Evolutionary conservation across 2,329 filamentous ascomycete species (phyloP), one percentile per base, ranked within the genome.

Genomic region (Metarhizium robertsii): DNA sequence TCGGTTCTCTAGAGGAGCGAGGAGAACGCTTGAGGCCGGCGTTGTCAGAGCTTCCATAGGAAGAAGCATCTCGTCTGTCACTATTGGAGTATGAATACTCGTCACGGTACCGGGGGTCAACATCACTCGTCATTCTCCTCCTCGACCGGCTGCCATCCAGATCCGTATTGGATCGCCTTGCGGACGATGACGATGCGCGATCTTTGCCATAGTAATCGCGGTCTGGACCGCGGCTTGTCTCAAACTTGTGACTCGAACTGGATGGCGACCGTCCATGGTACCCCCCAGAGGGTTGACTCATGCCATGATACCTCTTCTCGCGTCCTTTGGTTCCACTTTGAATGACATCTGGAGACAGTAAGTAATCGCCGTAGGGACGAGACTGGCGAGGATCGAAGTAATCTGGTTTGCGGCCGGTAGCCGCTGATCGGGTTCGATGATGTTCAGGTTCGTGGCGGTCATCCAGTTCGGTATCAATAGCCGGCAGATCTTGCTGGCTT

Each of bases 341-440:
- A 32, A 73, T 71, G 2, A 75, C 64, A 2, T 75, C 66, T 0
- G 77, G 76, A 1, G 75, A 73, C 6, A 76, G 59, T 30, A 71
- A 64, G 1, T 64, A 66, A 46, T 75, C 71, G 5, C 67, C 66
- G 6, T 61, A 55, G 49, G 64, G 55, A 36, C 68, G 63, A 18
- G 65, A 57, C 46, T 61, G 59, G 59, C 67, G 52, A 30, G 67
- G 60, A 7, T 65, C 63, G 38, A 69, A 69, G 46, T 70, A 67
- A 25, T 71, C 68, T 1, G 67, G 62, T 3, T 66, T 60, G 32
- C 59, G 63, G 59, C 62, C 64, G 30, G 68, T 65, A 1, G 67
- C 64, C 20, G 68, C 67, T 3, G 74, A 75, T 30, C 65, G 68
- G 51, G 66, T 71, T 30, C 72, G 66, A 50, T 67, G 67, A 53